Evolutionary conservation across 2,329 filamentous ascomycete genomes (phyloP).

Genomic region (Aspergillus phoenicis): DNA sequence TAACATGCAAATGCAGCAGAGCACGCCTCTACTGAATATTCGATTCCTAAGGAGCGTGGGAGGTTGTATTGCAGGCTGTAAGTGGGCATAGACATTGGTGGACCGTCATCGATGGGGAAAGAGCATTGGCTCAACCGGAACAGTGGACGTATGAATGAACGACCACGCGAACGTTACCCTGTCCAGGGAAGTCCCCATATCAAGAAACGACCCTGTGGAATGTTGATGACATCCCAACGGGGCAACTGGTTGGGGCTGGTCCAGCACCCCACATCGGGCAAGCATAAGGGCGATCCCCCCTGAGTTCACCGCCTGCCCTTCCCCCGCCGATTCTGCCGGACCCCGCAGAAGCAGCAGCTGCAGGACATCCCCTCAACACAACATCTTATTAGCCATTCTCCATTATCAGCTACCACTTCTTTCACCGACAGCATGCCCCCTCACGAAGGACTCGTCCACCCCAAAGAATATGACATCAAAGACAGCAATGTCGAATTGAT

Average conservation of each 20-base stretch:
- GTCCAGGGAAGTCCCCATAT: not conserved
- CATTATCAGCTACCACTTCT: not conserved
- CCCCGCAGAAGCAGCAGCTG: not conserved
- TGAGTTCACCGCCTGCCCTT: not conserved
- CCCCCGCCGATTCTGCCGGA: not conserved
- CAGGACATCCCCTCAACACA: not conserved
- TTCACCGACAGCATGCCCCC: slow-evolving; percentile 55
- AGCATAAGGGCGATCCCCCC: not conserved
- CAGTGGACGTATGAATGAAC: not conserved
- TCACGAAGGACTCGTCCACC: slow-evolving; percentile 63
- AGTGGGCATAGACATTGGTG: no score
- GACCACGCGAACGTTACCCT: not conserved
- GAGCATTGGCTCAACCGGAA: not conserved
- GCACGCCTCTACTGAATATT: no score
- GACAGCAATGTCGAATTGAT: slow-evolving; percentile 70
- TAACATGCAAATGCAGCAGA: no score
- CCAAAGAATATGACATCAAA: slow-evolving; percentile 66
- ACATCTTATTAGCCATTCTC: not conserved
- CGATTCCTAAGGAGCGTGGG: no score
- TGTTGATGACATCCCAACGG: not conserved
- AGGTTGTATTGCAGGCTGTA: no score
- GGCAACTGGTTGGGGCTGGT: not conserved
- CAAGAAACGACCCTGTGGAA: no score
- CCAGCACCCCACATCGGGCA: not conserved
- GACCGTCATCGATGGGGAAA: no score